phyloP scores from a whole-genome alignment of 805 yeast species.

The Yamadazyma nakazawae region DNA sequence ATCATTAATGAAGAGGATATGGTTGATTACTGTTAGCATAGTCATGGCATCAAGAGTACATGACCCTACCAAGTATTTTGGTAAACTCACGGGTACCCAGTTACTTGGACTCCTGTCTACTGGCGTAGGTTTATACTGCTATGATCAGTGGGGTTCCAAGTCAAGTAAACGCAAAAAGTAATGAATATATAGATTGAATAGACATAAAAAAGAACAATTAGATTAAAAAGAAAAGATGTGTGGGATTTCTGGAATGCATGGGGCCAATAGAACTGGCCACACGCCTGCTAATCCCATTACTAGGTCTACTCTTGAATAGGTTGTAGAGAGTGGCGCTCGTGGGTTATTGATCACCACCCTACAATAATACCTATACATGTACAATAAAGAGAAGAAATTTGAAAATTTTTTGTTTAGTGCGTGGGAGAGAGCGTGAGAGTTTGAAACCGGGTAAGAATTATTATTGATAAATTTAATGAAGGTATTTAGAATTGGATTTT shows the following conservation, averaged over 20 bases:
- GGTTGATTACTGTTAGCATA: conserved; percentile 75
- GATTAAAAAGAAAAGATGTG: background rate
- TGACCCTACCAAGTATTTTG: conserved; percentile 22
- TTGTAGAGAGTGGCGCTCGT: conserved; percentile 49
- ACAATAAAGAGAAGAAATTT: conserved; percentile 12
- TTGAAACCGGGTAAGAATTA: background rate
- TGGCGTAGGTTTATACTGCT: conserved; percentile 55
- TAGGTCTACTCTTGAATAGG: conserved; percentile 46
- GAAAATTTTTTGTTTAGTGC: conserved; percentile 4
- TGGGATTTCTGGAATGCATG: conserved; percentile 7
- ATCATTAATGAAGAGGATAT: conserved; percentile 83
- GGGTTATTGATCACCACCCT: conserved; percentile 36
- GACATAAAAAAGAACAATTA: background rate
- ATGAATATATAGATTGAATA: background rate
- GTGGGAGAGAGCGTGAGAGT: conserved; percentile 1
- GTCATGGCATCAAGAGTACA: conserved; percentile 46
- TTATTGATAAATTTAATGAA: background rate
- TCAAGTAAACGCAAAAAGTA: conserved; percentile 2
- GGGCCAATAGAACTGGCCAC: conserved; percentile 19
- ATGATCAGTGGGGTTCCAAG: conserved; percentile 59
- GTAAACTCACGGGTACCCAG: conserved; percentile 44
- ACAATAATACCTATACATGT: conserved; percentile 50
- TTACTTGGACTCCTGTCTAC: conserved; percentile 48
- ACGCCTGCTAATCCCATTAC: conserved; percentile 41
- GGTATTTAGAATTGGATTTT: background rate